These are phyloP conservation scores for Heritiera littoralis DNA, from an alignment of 345 rosid genomes.

Conservation along the genomic window DNA sequence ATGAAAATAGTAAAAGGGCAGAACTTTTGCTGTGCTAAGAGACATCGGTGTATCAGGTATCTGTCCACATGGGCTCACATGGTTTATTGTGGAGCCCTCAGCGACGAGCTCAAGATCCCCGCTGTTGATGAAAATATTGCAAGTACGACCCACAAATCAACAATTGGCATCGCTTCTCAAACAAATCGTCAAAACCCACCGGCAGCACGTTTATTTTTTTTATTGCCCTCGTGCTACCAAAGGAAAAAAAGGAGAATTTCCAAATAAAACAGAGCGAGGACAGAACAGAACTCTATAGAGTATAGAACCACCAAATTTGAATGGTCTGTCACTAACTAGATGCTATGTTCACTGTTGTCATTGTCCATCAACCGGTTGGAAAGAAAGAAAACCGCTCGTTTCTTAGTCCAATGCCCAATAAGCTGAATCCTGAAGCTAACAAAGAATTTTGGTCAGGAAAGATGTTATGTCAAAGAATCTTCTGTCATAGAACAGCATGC, in stretches of 20 bases:
- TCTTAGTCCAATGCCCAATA: no score
- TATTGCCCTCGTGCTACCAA: background rate
- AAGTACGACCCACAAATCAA: background rate
- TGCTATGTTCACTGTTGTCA: background rate
- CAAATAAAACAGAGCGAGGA: background rate
- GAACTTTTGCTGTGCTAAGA: background rate
- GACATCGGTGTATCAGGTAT: background rate
- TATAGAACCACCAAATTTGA: background rate
- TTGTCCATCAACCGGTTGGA: background rate
- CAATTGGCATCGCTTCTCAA: background rate
- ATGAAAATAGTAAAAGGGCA: background rate
- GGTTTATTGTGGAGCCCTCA: background rate
- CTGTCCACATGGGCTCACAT: conserved; percentile 30
- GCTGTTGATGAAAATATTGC: background rate
- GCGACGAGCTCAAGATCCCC: background rate
- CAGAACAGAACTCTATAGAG: background rate
- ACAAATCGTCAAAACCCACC: conserved; percentile 9
- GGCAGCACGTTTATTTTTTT: no score
- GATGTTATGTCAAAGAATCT: no score
- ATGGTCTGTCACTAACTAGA: background rate
- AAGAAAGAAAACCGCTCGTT: no score
- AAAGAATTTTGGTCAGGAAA: no score
- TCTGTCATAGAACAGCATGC: no score
- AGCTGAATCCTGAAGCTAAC: no score
- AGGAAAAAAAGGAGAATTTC: background rate